Evolutionary conservation across 768 basidiomycete species (phyloP).

Genomic region (Phanerochaete carnosa): DNA sequence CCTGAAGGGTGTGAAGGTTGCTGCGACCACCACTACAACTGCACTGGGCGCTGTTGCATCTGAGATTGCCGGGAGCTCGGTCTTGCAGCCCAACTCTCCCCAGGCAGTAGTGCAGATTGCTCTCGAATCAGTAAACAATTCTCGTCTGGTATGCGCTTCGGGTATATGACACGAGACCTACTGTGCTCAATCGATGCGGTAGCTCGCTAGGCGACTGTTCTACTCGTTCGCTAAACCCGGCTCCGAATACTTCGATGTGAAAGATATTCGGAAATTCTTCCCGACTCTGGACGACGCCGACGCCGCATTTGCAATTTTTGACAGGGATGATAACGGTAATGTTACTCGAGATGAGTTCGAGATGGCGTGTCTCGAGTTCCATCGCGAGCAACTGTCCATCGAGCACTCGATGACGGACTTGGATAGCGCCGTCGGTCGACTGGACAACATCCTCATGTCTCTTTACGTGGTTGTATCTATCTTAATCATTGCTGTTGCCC

Average conservation of each 20-base stretch:
- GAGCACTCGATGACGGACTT: slow-evolving; percentile 86
- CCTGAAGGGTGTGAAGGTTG: slow-evolving; percentile 63
- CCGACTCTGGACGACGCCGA: slow-evolving; percentile 62
- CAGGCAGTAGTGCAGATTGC: slow-evolving; percentile 78
- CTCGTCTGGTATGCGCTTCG: slow-evolving; percentile 48
- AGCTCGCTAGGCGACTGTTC: slow-evolving; percentile 83
- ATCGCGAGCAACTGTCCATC: slow-evolving; percentile 81
- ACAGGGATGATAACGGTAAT: slow-evolving; percentile 73
- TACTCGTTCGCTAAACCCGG: slow-evolving; percentile 75
- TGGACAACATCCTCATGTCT: slow-evolving; percentile 86
- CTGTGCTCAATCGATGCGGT: neutral
- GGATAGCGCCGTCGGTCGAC: slow-evolving; percentile 82
- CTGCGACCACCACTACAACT: slow-evolving; percentile 82
- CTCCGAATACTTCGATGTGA: slow-evolving; percentile 53
- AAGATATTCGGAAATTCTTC: slow-evolving; percentile 75
- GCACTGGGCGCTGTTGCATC: slow-evolving; percentile 60
- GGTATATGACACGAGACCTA: neutral
- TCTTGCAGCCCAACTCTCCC: slow-evolving; percentile 88
- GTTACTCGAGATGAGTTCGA: slow-evolving; percentile 72
- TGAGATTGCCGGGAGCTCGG: slow-evolving; percentile 62
- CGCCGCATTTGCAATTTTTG: slow-evolving; percentile 64
- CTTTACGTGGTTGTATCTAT: slow-evolving; percentile 68
- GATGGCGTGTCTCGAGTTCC: slow-evolving; percentile 74
- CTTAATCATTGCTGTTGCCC: slow-evolving; percentile 80
- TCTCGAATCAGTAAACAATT: slow-evolving; percentile 77